Evolutionary conservation across 257 asterid species (phyloP), one percentile per base, ranked within the genome.

Genomic region (Eustoma russellianum): DNA sequence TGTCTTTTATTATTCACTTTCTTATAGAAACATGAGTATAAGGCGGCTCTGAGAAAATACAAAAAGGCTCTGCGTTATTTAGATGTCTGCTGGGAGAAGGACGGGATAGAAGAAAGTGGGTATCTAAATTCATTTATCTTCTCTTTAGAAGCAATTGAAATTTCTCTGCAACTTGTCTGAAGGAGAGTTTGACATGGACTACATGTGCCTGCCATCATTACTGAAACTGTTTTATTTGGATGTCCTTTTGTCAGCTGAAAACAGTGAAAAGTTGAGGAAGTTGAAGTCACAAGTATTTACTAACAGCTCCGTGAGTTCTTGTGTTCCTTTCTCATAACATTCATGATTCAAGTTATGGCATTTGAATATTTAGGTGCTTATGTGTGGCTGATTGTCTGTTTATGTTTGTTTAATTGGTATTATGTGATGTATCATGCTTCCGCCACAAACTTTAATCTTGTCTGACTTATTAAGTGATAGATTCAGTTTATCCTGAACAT

Each of bases 51-150:
- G 14, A 76, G 93, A 61, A 92, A 92, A 76, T 92, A 92, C 60
- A 78, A 93, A 7, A 92, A 92, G 84, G 97, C 98, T 66, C 66
- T 92, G 73, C 95, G 97, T 52, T 92, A 82, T 73, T 66, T 92
- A 79, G 98, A 92, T 67, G 71, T 77, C 52, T 79, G 93, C 79
- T 92, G 98, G 98, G 98, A 92, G 50, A 92, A 92, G 72, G 98
- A 92, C n/a, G 97, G 82, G 68, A 85, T 92, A 44, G 94, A 92
- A 63, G 86, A 87, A 80, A 95, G 97, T 74, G 61, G 47, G 53
- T 9, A 3, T 41, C 40, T 52, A 13, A 5, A 2, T 18, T 14
- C n/a, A 38, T 16, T 15, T 49, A 38, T 51, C 50, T 33, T 33
- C 15, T 48, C 41, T 43, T 40, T 33, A 13, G n/a, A 33, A 46